phyloP scores from a whole-genome alignment of 2,329 filamentous ascomycete species.

The Elsinoe australis region DNA sequence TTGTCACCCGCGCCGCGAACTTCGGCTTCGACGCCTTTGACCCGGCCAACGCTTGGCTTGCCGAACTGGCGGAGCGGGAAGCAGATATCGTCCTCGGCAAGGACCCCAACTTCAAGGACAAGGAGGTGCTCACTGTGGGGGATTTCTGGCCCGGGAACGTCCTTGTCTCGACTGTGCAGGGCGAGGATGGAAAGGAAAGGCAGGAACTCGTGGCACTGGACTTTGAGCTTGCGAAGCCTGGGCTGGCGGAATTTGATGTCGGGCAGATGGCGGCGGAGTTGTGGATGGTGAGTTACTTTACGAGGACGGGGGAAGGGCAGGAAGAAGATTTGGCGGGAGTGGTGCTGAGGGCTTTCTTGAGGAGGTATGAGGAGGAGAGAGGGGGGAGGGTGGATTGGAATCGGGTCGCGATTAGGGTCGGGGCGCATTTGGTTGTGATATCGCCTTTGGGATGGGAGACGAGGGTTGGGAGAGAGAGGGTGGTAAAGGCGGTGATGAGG shows the following conservation, averaged over 20 bases:
- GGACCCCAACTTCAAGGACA: not conserved
- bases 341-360: not conserved
- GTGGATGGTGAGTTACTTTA: slow-evolving; percentile 11
- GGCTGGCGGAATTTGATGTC: not conserved
- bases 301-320: not conserved
- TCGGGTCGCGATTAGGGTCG: not conserved
- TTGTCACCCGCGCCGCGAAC: not conserved
- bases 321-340: not conserved
- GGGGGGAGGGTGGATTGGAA: not conserved
- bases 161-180: no score
- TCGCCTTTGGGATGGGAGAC: not conserved
- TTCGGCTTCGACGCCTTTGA: not conserved
- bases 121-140: not conserved
- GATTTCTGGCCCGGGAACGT: no score
- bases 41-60: not conserved
- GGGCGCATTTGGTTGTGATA: not conserved
- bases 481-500: not conserved
- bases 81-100: not conserved
- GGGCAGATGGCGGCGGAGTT: slow-evolving; percentile 5
- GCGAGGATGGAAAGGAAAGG: not conserved
- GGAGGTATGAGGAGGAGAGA: not conserved
- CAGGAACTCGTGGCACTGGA: slow-evolving; percentile 7
- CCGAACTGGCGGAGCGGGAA: not conserved
- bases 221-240: slow-evolving; percentile 5
- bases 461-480: slow-evolving; percentile 6